These are phyloP conservation scores for Candida sp. DNA, from an alignment of 1,139 yeast genomes.

Conservation along the genomic window DNA sequence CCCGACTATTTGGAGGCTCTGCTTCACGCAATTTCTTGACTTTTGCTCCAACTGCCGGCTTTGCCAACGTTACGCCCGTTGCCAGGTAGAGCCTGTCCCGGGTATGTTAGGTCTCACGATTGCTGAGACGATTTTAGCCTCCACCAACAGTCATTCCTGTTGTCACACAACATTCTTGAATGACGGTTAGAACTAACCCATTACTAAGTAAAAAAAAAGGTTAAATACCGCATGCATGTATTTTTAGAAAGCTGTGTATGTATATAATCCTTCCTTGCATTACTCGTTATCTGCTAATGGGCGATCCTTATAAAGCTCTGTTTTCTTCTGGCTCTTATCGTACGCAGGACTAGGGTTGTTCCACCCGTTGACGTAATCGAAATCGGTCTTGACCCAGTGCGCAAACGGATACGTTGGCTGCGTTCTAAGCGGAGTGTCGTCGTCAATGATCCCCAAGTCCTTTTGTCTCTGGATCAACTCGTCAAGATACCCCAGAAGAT, in stretches of 20 bases:
- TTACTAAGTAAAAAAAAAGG: no score
- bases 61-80: neutral
- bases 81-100: neutral
- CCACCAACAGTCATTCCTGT: no score
- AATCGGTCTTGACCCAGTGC: constrained; percentile 47
- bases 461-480: constrained; percentile 58
- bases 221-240: no score
- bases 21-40: no score
- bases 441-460: constrained; percentile 55
- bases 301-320: constrained; percentile 26
- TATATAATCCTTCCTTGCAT: constrained; percentile 24
- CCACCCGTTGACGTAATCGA: constrained; percentile 52
- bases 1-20: no score
- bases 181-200: neutral
- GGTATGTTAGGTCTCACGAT: neutral
- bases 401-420: constrained; percentile 68
- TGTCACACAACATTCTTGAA: neutral
- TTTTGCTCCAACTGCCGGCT: no score
- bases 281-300: constrained; percentile 20
- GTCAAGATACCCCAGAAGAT: constrained; percentile 61
- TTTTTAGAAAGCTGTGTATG: no score
- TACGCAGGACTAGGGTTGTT: constrained; percentile 39
- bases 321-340: constrained; percentile 22
- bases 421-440: constrained; percentile 64
- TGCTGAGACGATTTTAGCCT: no score